Base-by-base conservation (phyloP, 2,329 filamentous ascomycete species). In the Trichoderma endophyticum region DNA sequence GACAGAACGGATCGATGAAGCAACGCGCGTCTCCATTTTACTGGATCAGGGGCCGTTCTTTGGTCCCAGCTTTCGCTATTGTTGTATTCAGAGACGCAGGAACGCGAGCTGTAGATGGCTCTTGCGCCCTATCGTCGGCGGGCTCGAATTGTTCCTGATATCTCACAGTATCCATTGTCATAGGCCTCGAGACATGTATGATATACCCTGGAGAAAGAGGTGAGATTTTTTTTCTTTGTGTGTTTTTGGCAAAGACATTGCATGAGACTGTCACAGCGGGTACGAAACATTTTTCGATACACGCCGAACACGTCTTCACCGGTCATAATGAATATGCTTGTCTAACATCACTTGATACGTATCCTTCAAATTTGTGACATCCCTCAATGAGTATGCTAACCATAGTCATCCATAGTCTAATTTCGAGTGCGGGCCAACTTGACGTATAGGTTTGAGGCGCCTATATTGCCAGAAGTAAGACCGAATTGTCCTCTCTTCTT, bases 41-140 rank as follows among this genome's bases (percentile, higher is more conserved):
- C 36, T 51, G 36, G 56, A 51, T 61, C 66, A 69, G 66, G 66
- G 57, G 66, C 57, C 57, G 21, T 43, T 28, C 14, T 34, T 18
- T 62, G 66, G 57, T 36, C 66, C 39, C 18, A 54, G 30, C 66
- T 36, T 70, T 70, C 21, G 28, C 39, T 61, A 57, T 59, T 67
- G 66, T 54, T 70, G 66, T 59, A 62, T 70, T 48, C 30, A 43
- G 15, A 14, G 59, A 70, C 30, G 68, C 68, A 57, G 68, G 68
- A 70, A 70, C 68, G 68, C 68, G 68, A 32, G 60, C 7, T 70
- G 60, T 57, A 70, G 68, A 70, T 70, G 68, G 60, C 30, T 57
- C 59, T 18, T 63, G 57, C 66, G 28, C 36, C 6, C 34, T 34
- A 24, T 30, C 66, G 21, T 34, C 36, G 26, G 56, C 28, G 14